These are phyloP conservation scores for Aspergillus pseudoterreus DNA, from an alignment of 2,329 filamentous ascomycete species.

Conservation along the genomic window DNA sequence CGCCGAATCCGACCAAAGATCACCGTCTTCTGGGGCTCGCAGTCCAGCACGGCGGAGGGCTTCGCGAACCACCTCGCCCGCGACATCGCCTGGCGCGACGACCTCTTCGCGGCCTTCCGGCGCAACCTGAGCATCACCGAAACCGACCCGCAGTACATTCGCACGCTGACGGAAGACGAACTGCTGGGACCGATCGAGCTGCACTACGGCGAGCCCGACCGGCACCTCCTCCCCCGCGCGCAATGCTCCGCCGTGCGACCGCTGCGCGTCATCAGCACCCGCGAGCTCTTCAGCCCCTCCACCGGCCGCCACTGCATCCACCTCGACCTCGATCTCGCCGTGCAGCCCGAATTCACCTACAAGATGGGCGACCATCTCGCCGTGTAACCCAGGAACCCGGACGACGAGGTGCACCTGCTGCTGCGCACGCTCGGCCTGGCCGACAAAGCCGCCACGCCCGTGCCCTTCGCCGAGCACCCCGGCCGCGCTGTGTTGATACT, in stretches of 20 bases:
- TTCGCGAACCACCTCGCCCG: slow-evolving; percentile 87
- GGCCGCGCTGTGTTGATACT: slow-evolving; percentile 79
- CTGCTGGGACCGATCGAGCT: slow-evolving; percentile 70
- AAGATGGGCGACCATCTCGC: slow-evolving; percentile 91
- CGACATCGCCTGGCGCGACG: slow-evolving; percentile 94
- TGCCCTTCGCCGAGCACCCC: slow-evolving; percentile 83
- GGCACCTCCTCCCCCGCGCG: slow-evolving; percentile 66
- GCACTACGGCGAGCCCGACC: slow-evolving; percentile 85
- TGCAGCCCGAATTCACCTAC: slow-evolving; percentile 74
- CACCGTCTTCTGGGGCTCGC: slow-evolving; percentile 90
- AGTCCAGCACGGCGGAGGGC: slow-evolving; percentile 91
- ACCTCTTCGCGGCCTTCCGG: slow-evolving; percentile 78
- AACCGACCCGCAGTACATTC: slow-evolving; percentile 84
- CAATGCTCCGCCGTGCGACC: slow-evolving; percentile 70
- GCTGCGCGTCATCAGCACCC: slow-evolving; percentile 79
- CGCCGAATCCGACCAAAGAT: slow-evolving; percentile 55
- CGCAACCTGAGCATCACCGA: slow-evolving; percentile 79
- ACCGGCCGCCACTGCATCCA: slow-evolving; percentile 78
- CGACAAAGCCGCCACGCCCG: slow-evolving; percentile 28
- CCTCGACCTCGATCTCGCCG: slow-evolving; percentile 80
- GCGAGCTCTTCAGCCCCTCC: slow-evolving; percentile 74
- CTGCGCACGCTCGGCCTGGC: slow-evolving; percentile 65
- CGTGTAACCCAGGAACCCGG: slow-evolving; percentile 86
- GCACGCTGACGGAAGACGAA: slow-evolving; percentile 70
- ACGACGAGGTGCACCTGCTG: slow-evolving; percentile 78